Percentiles rank a stretch among this genome's conserved stretches.
These are phyloP conservation scores for Simmondsia chinensis DNA, from an alignment of 148 eudicot species.

Conservation along the genomic window DNA sequence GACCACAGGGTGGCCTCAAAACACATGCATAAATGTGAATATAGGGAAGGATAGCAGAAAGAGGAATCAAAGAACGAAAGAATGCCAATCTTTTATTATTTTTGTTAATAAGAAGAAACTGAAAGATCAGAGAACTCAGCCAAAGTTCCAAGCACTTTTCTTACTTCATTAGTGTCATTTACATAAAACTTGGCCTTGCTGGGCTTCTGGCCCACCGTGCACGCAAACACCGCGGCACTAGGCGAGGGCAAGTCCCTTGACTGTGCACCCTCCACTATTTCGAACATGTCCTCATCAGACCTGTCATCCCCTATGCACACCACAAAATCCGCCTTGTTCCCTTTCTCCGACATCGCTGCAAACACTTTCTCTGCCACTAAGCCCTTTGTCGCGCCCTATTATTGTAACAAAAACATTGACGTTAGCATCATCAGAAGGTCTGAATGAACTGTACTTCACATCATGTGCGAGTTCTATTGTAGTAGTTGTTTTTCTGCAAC, in stretches of 20 bases:
- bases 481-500: too few species aligned
- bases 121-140: too few species aligned
- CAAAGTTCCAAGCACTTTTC: constrained; percentile 22
- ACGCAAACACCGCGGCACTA: constrained; percentile 19
- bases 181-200: constrained; percentile 33
- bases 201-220: constrained; percentile 37
- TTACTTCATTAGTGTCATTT: constrained; percentile 28
- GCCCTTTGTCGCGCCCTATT: constrained; percentile 29
- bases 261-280: constrained; percentile 18
- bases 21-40: too few species aligned
- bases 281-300: constrained; percentile 35
- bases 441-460: too few species aligned
- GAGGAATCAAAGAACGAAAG: too few species aligned
- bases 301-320: constrained; percentile 29
- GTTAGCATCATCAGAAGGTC: too few species aligned
- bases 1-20: too few species aligned
- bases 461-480: too few species aligned
- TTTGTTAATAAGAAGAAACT: too few species aligned
- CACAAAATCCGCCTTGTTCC: constrained; percentile 30
- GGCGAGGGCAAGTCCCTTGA: constrained; percentile 14
- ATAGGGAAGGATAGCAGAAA: too few species aligned
- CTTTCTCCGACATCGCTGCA: constrained; percentile 15
- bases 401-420: neutral
- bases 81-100: too few species aligned
- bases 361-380: constrained; percentile 30